phyloP scores from a whole-genome alignment of 108 stramenopile species.

The Cylindrotheca closterium region DNA sequence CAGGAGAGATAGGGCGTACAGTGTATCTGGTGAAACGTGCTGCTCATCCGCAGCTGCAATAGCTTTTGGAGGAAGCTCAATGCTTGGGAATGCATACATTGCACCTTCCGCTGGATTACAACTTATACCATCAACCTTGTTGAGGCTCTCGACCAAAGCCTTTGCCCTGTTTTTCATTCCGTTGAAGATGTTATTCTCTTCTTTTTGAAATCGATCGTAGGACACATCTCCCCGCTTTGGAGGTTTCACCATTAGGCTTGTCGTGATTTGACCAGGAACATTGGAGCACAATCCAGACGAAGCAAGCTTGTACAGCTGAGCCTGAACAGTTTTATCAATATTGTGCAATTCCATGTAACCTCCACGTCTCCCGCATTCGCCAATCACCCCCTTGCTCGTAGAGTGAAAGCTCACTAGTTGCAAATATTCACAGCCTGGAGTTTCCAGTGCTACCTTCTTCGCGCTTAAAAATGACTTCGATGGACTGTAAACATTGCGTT shows the following conservation, averaged over 20 bases:
- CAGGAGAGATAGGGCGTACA: constrained; percentile 91
- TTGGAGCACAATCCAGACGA: constrained; percentile 86
- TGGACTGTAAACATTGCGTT: constrained; percentile 89
- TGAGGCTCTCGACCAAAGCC: constrained; percentile 79
- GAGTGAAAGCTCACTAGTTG: constrained; percentile 95
- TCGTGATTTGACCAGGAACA: constrained; percentile 88
- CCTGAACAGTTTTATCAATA: constrained; percentile 78
- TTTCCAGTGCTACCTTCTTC: constrained; percentile 76
- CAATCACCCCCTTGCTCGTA: constrained; percentile 91
- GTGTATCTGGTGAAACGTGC: constrained; percentile 84
- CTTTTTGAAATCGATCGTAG: constrained; percentile 53
- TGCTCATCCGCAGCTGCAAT: constrained; percentile 67
- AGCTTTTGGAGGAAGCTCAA: constrained; percentile 79
- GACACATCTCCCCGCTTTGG: constrained; percentile 78
- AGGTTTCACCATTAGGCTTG: constrained; percentile 89
- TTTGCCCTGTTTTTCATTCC: constrained; percentile 70
- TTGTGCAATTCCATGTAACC: constrained; percentile 92
- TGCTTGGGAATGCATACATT: constrained; percentile 95
- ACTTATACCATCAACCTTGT: constrained; percentile 85
- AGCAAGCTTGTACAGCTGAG: constrained; percentile 92
- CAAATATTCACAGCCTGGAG: constrained; percentile 44
- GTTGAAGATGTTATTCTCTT: constrained; percentile 70
- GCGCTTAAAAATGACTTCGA: constrained; percentile 73
- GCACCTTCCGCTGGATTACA: constrained; percentile 93
- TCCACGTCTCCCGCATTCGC: constrained; percentile 97